Base-by-base conservation (phyloP, 2,329 filamentous ascomycete species). In the Clonostachys byssicola region DNA sequence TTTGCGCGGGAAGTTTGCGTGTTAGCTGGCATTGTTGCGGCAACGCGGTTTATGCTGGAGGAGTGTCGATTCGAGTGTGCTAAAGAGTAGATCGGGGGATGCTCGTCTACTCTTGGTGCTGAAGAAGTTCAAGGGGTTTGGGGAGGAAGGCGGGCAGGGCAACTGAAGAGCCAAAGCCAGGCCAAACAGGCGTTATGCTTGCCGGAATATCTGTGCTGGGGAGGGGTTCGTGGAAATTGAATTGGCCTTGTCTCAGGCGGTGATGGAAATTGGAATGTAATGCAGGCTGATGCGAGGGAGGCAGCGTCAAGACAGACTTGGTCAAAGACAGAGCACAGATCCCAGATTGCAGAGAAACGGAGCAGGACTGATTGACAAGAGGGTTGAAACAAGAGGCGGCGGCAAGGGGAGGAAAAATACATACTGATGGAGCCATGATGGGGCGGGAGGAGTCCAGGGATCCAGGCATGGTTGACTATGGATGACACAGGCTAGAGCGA, bases 361-460 rank as follows among this genome's bases (percentile, higher is more conserved):
- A 17, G 44, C 45, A 42, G 47, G 42, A 39, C 14, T 39, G 36
- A 39, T 39, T n/a, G 36, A 18, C 36, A 39, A n/a, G 43, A 17
- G 33, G 36, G 47, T 40, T 41, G 43, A 48, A 48, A 40, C 40
- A 41, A 18, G 40, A 52, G 45, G 47, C 34, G 20, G 16, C 39
- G 40, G 35, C 34, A 43, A 36, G 40, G 47, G 16, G 47, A 48
- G 12, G 42, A 43, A 44, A 51, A 50, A 51, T 51, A 78, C 79
- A 47, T 79, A 83, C 79, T 59, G 79, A 82, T 43, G 78, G 74
- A 50, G 77, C 77, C 79, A 83, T 81, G 62, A 83, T 83, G 57
- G 79, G 79, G 61, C 78, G 77, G 46, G 77, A 72, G 41, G 79
- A 83, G 47, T 83, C 79, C 49, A 82, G 59, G n/a, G 79, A 83